Base-by-base conservation (phyloP, 2,329 filamentous ascomycete species). In the Botrytis hyacinthi region DNA sequence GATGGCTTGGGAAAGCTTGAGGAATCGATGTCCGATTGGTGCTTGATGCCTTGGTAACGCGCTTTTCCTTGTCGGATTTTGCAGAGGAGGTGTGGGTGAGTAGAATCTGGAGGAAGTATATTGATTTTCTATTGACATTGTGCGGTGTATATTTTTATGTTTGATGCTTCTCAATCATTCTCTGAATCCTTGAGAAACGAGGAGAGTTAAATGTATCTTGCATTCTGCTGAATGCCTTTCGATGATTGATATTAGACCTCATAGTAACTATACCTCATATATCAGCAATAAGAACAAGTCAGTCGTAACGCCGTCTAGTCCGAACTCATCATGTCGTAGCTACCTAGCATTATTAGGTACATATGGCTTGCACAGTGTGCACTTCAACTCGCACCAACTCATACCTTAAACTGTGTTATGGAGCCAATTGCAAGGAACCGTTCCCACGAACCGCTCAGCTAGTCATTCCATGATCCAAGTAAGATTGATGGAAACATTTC, bases 401-500 rank as follows among this genome's bases (percentile, higher is more conserved):
- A 66, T 66, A 35, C 42, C 20, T 29, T 32, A 37, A 51, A 66
- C 3, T 51, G 37, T 51, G 32, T 51, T n/a, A 46, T 66, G 29
- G 63, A 22, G 22, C 63, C 44, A 48, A 67, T 67, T n/a, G 63
- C 63, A 67, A 67, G 63, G 44, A 67, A n/a, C 22, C 10, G n/a
- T 18, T 57, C n/a, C 51, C 51, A 57, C n/a, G 51, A 67, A 51
- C n/a, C 63, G 44, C 63, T n/a, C 63, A 35, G 20, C 44, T 51
- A 67, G 44, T 18, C 63, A 51, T 18, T n/a, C 60, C 37, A 62
- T 40, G 35, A 51, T 57, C 51, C 29, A n/a, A 26, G 63, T 26
- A 62, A 62, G 35, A 62, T 40, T 67, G 44, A 51, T 57, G 51
- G 51, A 57, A 32, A 57, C 51, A 57, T 29, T 57, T 57, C n/a